phyloP scores from a whole-genome alignment of 2,329 filamentous ascomycete species.

The Pyricularia pennisetigena region DNA sequence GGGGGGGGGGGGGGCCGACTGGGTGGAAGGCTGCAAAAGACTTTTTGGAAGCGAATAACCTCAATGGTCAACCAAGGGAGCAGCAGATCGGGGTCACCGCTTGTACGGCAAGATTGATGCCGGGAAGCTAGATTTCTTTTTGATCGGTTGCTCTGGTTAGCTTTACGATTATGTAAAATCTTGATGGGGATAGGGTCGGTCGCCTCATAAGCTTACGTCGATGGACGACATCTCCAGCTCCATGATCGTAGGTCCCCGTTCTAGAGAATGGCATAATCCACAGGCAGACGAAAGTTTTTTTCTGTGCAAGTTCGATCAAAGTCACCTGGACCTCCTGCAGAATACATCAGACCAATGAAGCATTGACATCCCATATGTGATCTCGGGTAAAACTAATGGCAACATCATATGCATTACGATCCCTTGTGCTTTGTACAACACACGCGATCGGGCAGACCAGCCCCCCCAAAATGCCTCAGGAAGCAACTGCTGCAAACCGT shows the following conservation, averaged over 20 bases:
- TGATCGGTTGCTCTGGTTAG: not conserved
- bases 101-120: not conserved
- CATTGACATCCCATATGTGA: not conserved
- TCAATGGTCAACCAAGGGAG: not conserved
- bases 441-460: not conserved
- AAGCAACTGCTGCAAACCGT: not conserved
- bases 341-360: too few species aligned
- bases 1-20: too few species aligned
- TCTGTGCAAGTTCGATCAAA: too few species aligned
- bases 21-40: not conserved
- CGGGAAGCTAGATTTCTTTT: not conserved
- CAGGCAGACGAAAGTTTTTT: too few species aligned
- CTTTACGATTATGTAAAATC: too few species aligned
- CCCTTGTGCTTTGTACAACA: not conserved
- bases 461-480: not conserved
- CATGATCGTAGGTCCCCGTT: too few species aligned
- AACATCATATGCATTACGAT: not conserved
- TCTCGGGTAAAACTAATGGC: not conserved
- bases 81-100: not conserved
- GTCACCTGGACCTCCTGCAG: too few species aligned
- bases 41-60: not conserved
- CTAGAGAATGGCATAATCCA: too few species aligned
- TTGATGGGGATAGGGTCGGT: too few species aligned
- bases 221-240: too few species aligned
- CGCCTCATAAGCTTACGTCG: not conserved